Conservation (phyloP, 1,284 basidiomycete genomes). For the Phenoliferia sp. region DNA sequence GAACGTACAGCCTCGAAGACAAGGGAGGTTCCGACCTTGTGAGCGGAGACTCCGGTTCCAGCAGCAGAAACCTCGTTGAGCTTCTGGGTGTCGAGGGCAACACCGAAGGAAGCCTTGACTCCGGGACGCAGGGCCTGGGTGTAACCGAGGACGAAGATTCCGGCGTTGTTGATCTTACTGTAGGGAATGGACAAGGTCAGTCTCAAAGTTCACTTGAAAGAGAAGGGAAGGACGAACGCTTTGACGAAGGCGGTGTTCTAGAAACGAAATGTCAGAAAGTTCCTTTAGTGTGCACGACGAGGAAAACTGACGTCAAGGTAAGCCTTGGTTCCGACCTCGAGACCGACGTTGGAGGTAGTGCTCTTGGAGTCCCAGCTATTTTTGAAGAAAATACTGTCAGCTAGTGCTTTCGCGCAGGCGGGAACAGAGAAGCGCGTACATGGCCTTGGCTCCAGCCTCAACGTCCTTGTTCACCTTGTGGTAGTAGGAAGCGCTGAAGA, state of each 20-base stretch:
- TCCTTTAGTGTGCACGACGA: background rate
- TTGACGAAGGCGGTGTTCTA: conserved; percentile 46
- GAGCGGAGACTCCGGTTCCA: conserved; percentile 46
- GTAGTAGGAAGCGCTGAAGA: conserved; percentile 96
- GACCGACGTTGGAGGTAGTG: conserved; percentile 75
- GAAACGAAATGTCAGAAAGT: background rate
- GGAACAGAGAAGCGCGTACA: conserved; percentile 2
- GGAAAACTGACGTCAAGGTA: conserved; percentile 54
- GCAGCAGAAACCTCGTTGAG: conserved; percentile 36
- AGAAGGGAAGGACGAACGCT: conserved; percentile 47
- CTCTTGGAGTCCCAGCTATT: conserved; percentile 87
- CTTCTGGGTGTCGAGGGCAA: conserved; percentile 52
- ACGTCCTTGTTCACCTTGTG: conserved; percentile 92
- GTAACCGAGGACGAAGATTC: conserved; percentile 63
- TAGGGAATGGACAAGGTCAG: background rate
- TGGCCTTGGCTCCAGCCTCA: conserved; percentile 90
- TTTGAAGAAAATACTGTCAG: conserved; percentile 42
- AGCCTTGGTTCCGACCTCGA: conserved; percentile 95
- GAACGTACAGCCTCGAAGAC: conserved; percentile 41
- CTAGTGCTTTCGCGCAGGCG: background rate
- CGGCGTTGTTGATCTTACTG: conserved; percentile 91
- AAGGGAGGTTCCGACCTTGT: conserved; percentile 55
- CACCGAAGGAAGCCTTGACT: conserved; percentile 89
- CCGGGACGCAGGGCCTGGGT: conserved; percentile 89
- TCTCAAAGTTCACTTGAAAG: background rate